Base-by-base conservation (phyloP, 176 grass and related monocot genomes). In the Neostapfia colusana region DNA sequence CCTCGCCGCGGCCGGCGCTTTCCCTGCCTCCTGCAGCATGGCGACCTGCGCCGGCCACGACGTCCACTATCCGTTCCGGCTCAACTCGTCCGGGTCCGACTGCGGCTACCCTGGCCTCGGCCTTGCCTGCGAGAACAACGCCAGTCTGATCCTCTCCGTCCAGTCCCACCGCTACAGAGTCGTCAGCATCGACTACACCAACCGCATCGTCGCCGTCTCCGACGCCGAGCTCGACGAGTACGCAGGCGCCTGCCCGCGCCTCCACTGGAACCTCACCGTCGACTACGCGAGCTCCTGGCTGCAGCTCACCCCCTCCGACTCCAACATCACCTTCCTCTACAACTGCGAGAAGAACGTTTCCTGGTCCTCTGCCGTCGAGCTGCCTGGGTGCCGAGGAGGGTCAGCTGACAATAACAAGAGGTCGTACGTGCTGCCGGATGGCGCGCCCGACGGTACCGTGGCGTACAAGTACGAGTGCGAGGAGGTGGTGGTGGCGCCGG, bases 51-150 rank as follows among this genome's bases (percentile, higher is more conserved):
- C 15, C 66, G 4, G 4, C 37, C 73, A 61, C 0, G 7, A 10
- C 24, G 43, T 83, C 28, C 18, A 0, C 8, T 97, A 93, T 70
- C 93, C 93, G 8, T 90, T 97, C 83, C 80, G 50, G 55, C 64
- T 90, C 55, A 25, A 36, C 16, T 26, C 62, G 0, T 37, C 79
- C 0, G 0, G 9, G 1, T 0, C 50, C 25, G 24, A 2, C 34
- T 90, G 88, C 15, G 77, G 85, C 51, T 90, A 89, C 81, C 73
- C 43, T 0, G 83, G 75, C 42, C 71, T 97, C 55, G 44, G 20
- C 59, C 85, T 97, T 2, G 6, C 54, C 60, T 97, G 93, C 90
- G 10, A 85, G 12, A 0, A 12, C 31, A 27, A 79, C 20, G 4
- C 53, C 11, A 77, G 20, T 0, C 72, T 89, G 14, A 27, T 93